Base-by-base conservation (phyloP, 2,329 filamentous ascomycete species). In the Metarhizium rileyi region DNA sequence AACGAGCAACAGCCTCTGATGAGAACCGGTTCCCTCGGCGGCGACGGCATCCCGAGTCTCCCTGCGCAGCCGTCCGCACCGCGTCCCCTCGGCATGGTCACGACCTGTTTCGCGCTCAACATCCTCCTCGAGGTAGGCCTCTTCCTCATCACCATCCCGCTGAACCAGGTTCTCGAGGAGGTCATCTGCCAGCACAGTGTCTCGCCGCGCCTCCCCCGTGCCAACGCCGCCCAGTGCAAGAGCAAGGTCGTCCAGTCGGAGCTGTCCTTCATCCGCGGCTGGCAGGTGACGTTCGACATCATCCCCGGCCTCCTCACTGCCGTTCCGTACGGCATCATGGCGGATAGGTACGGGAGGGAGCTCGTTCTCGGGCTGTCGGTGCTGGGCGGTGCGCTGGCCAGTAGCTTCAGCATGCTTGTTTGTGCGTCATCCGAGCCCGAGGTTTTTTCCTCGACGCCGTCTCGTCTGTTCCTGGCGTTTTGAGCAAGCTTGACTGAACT, bases 161-260 rank as follows among this genome's bases (percentile, higher is more conserved):
- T 28, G 9, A 44, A 30, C 20, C 42, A 44, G 18, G 20, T 44
- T 12, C 23, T 44, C 22, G 52, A 54, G 27, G 45, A 20, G 23
- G 49, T 53, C 40, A 50, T 53, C n/a, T 55, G 53, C 47, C 45
- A n/a, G n/a, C n/a, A 44, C 16, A 41, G 42, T 30, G 16, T 46
- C 4, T 38, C 36, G 8, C 23, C 43, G 9, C 14, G 10, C 9
- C 50, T 49, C 22, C 36, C 50, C 7, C n/a, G 22, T n/a, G 3
- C 20, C n/a, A 18, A 22, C 7, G 40, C 22, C 40, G 20, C 36
- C 6, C 50, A 49, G 27, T 58, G 56, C 47, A 58, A 58, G 48
- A 50, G 50, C n/a, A 36, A 36, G n/a, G 44, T 26, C 5, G 54
- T 58, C 9, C 55, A 58, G 54, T 42, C 53, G 2, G 56, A 58